Conservation (phyloP, 306 rosid species). For the Begonia loranthoides region DNA sequence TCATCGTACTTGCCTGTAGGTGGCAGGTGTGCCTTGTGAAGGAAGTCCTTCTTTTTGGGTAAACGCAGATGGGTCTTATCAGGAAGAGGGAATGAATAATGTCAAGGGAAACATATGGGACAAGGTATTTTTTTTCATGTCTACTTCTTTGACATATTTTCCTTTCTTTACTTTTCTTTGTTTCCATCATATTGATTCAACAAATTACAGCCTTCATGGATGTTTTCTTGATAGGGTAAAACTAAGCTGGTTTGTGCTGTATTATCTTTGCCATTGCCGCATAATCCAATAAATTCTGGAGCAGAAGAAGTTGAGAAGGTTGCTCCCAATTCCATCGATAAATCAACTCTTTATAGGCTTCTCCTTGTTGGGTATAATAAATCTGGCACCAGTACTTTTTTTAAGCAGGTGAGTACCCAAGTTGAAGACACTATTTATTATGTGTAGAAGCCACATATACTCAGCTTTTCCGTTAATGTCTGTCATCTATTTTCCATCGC, state of each 20-base stretch:
- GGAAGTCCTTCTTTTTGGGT: conserved; percentile 61
- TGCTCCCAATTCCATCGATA: conserved; percentile 1
- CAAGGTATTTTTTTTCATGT: conserved; percentile 28
- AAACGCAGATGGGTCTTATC: conserved; percentile 49
- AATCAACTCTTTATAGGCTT: conserved; percentile 27
- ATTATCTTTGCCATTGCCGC: conserved; percentile 50
- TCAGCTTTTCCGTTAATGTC: no score
- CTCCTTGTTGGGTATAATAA: conserved; percentile 51
- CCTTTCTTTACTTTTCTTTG: conserved; percentile 8
- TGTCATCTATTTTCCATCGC: no score
- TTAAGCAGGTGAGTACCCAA: conserved; percentile 48
- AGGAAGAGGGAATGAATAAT: conserved; percentile 68
- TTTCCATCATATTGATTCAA: not conserved
- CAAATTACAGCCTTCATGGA: no score
- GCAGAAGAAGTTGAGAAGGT: conserved; percentile 7
- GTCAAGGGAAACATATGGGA: conserved; percentile 51
- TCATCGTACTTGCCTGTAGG: conserved; percentile 21
- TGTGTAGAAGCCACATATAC: not conserved
- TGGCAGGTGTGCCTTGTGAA: conserved; percentile 62
- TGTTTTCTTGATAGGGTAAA: conserved; percentile 21
- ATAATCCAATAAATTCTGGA: conserved; percentile 7
- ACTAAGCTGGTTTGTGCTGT: conserved; percentile 36
- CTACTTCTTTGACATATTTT: conserved; percentile 3
- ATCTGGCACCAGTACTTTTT: conserved; percentile 70
- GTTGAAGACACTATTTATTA: conserved; percentile 1